These are phyloP conservation scores for Astragalus membranaceus DNA, from an alignment of 306 rosid genomes.

Conservation along the genomic window DNA sequence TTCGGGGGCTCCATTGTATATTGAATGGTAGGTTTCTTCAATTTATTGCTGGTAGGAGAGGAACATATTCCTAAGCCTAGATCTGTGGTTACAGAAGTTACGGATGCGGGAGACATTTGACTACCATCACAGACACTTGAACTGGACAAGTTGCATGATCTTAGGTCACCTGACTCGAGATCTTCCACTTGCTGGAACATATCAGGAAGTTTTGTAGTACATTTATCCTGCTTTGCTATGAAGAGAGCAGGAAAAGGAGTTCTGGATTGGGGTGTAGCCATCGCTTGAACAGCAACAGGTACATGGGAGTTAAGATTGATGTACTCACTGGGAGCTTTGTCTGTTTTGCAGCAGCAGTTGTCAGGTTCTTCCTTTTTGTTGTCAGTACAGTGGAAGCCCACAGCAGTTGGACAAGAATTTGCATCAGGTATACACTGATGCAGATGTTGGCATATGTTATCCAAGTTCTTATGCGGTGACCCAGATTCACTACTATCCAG, in stretches of 20 bases:
- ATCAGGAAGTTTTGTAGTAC: conserved; percentile 38
- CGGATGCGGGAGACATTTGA: conserved; percentile 71
- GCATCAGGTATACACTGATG: conserved; percentile 31
- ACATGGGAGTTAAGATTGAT: conserved; percentile 38
- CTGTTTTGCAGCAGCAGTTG: conserved; percentile 24
- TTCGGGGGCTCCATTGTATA: conserved; percentile 32
- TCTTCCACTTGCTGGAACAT: conserved; percentile 57
- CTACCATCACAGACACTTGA: conserved; percentile 60
- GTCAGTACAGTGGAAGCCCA: conserved; percentile 42
- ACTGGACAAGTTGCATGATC: conserved; percentile 61
- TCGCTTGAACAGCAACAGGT: conserved; percentile 35
- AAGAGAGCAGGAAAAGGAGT: conserved; percentile 29
- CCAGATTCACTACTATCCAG: conserved; percentile 42
- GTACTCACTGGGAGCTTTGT: conserved; percentile 35
- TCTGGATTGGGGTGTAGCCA: conserved; percentile 31
- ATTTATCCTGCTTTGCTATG: conserved; percentile 34
- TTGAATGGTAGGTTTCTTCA: conserved; percentile 33
- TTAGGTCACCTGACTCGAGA: conserved; percentile 44
- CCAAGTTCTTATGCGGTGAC: conserved; percentile 40
- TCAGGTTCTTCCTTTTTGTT: conserved; percentile 32
- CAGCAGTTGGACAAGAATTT: conserved; percentile 44
- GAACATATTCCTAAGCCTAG: conserved; percentile 71
- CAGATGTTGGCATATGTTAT: conserved; percentile 32
- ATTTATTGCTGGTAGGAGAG: conserved; percentile 35
- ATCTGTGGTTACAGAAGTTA: conserved; percentile 77